Evolutionary conservation across 768 basidiomycete species (phyloP), one percentile per base, ranked within the genome.

Genomic region (Gloeopeniophorella convolvens): DNA sequence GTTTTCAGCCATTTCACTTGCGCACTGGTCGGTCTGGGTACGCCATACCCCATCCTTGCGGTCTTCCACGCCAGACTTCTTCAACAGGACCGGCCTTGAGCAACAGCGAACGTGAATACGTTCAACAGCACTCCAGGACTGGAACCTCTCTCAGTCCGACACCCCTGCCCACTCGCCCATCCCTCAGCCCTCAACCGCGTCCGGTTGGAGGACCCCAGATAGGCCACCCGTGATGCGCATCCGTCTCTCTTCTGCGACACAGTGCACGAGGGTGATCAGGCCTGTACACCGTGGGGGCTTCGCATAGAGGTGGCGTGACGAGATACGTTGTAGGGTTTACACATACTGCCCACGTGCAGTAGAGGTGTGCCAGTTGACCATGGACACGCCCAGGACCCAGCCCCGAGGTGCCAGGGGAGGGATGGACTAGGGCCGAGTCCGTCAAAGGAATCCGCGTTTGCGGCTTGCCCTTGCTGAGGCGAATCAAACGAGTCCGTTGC

Each of bases 91-190:
- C 41, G 39, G 34, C 15, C 54, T 55, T 47, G 41, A 53, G 54
- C 50, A 32, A 55, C 54, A 53, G 41, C 45, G 51, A 55, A 55
- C 54, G 54, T 24, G 34, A 40, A 39, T 24, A 36, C 54, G 51
- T 52, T 53, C 54, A 47, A 52, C 40, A 23, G 37, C 50, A 46
- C 54, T 55, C 49, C 54, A 51, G 45, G 31, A 37, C 45, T 39
- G 13, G 41, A 44, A 51, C 53, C 49, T 54, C 50, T 51, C 57
- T 57, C 54, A 45, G 42, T 51, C 57, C 46, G 50, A 56, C 41
- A 45, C 31, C 33, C 35, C 33, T 50, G 23, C 7, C 43, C 48
- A 55, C 45, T 26, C 28, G 50, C 27, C 27, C 42, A 54, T 31
- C 43, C 47, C 52, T 49, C 36, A 32, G 45, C 47, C 55, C 21